phyloP scores from a whole-genome alignment of 1,284 basidiomycete species.

The Leucoagaricus sp. region DNA sequence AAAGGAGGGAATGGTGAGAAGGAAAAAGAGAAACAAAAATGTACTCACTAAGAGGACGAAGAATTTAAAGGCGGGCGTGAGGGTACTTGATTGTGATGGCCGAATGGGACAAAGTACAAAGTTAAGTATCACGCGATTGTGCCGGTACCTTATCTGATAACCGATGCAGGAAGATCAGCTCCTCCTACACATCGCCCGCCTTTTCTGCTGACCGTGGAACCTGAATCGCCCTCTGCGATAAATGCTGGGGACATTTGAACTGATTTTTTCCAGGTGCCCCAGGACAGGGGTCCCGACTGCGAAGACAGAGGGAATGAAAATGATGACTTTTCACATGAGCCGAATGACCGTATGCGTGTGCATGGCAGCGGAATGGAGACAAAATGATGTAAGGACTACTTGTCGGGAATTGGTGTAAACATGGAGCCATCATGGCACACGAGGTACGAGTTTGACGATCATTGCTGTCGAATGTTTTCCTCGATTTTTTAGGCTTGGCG shows the following conservation, averaged over 20 bases:
- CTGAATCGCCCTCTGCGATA: not conserved
- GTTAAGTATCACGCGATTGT: not conserved
- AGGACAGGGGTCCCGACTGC: too few species aligned
- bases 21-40: not conserved
- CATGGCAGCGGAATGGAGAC: too few species aligned
- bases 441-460: too few species aligned
- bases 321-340: too few species aligned
- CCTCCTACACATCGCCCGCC: not conserved
- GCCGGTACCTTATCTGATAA: constrained; percentile 10
- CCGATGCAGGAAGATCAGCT: not conserved
- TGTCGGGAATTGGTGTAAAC: too few species aligned
- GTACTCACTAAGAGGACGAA: not conserved
- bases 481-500: too few species aligned
- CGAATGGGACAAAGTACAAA: not conserved
- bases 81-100: not conserved
- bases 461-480: too few species aligned
- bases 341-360: too few species aligned
- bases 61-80: constrained; percentile 16
- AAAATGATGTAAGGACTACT: too few species aligned
- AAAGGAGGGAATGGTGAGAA: not conserved
- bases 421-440: too few species aligned
- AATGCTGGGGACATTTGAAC: not conserved
- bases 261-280: not conserved
- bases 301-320: too few species aligned
- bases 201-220: not conserved